These are phyloP conservation scores for Chaetomium sp. DNA, from an alignment of 2,329 filamentous ascomycete species.

Conservation along the genomic window DNA sequence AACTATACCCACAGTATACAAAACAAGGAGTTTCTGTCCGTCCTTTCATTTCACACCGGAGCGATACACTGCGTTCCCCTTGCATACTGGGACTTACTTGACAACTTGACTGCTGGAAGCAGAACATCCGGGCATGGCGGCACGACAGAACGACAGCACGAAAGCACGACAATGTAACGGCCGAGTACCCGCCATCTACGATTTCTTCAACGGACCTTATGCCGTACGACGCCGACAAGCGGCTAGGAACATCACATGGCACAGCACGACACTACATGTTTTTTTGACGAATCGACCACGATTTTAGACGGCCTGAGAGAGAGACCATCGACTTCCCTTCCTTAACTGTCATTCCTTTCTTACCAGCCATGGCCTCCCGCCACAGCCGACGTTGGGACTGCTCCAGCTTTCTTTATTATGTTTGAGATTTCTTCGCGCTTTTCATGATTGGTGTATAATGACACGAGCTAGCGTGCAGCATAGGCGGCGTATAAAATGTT, in stretches of 20 bases:
- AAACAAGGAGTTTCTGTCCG: background rate
- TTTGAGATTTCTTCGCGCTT: no score
- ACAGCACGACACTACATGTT: conserved; percentile 16
- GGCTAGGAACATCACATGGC: conserved; percentile 12
- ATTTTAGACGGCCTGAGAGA: conserved; percentile 12
- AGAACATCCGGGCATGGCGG: conserved; percentile 14
- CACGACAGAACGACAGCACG: conserved; percentile 13
- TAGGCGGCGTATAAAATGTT: no score
- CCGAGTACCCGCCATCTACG: background rate
- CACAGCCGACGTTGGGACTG: background rate
- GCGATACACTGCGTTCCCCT: background rate
- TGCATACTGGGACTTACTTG: background rate
- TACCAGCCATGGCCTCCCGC: background rate
- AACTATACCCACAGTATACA: conserved; percentile 9
- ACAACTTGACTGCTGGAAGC: background rate
- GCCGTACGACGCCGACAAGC: conserved; percentile 25
- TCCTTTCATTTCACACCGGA: background rate
- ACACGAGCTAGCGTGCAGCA: no score
- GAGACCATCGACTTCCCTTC: background rate
- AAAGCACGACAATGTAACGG: conserved; percentile 14
- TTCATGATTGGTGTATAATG: no score
- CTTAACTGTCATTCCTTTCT: background rate
- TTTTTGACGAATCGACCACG: conserved; percentile 16
- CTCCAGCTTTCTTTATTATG: background rate
- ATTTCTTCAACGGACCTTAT: conserved; percentile 16